Base-by-base conservation (phyloP, 495 filamentous ascomycete genomes). In the Extremus antarcticus region DNA sequence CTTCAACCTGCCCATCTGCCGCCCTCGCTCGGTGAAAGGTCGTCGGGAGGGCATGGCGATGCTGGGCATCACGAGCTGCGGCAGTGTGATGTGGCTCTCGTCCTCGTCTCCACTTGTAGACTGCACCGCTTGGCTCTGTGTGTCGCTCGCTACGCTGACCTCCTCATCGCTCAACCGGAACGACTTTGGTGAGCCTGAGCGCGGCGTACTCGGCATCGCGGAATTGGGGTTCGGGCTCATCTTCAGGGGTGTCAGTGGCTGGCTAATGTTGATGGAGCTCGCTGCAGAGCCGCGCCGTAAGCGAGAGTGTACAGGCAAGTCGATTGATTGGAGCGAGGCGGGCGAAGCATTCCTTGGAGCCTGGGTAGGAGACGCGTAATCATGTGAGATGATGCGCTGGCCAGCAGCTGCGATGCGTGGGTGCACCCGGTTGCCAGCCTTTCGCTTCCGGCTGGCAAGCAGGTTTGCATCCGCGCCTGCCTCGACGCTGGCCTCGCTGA, bases 1-100 rank as follows among this genome's bases (percentile, higher is more conserved):
- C 73, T 96, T 97, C 61, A 97, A 72, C 52, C 84, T 78, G 3
- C 90, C 91, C 71, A 97, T 79, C 48, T 74, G 77, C 73, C 86
- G 92, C 17, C 92, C 92, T 56, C 76, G 80, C 50, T 87, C 79
- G 8, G 92, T 97, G 68, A 99, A 97, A 1, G 92, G 92, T 46
- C 92, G 78, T 49, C 92, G 82, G 65, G 84, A 90, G 29, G 92
- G 94, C 82, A 99, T 95, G 60, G 80, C 85, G 61, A 99, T 88
- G 66, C 88, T 94, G 9, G 92, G 92, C 94, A 99, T 99, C 59
- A 99, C 85, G 16, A 99, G 78, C 68, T 97, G 91, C 25, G 91
- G 88, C 58, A 58, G 56, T 16, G 59, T 65, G 75, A 73, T 57
- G 58, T 65, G 67, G 3, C 74, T 68, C n/a, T 71, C 73, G 13